Percentiles rank a stretch among this genome's conserved stretches.
phyloP scores from a whole-genome alignment of 2,329 filamentous ascomycete species.

The Sporothrix protearum region DNA sequence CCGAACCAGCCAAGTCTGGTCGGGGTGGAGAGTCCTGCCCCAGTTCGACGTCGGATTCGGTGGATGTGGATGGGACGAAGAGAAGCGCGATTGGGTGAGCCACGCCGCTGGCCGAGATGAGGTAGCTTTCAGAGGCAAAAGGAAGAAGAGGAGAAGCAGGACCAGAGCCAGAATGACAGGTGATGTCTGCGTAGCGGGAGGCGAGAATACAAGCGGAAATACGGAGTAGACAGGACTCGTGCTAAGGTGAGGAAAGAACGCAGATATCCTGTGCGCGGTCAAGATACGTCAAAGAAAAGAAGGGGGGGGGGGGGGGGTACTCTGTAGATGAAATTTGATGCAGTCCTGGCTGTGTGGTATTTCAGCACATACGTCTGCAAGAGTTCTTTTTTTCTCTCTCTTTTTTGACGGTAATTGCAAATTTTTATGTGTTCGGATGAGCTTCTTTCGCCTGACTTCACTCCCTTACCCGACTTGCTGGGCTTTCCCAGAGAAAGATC shows the following conservation, averaged over 20 bases:
- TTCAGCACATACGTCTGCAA: neutral
- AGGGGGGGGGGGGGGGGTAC: too few species aligned
- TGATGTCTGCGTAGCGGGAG: neutral
- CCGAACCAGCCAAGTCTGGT: conserved; percentile 18
- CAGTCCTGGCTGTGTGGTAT: too few species aligned
- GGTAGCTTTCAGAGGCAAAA: conserved; percentile 4
- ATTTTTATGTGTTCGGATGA: conserved; percentile 11
- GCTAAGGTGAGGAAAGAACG: neutral
- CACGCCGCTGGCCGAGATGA: conserved; percentile 18
- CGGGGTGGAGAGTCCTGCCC: conserved; percentile 23
- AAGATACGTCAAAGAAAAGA: neutral
- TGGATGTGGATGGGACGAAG: conserved; percentile 21
- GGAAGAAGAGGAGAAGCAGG: neutral
- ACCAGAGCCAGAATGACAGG: neutral
- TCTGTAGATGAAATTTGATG: neutral
- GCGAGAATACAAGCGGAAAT: neutral
- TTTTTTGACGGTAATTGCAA: conserved; percentile 8
- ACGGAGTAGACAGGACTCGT: neutral
- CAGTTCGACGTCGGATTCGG: conserved; percentile 22
- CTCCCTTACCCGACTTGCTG: neutral
- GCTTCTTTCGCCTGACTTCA: neutral
- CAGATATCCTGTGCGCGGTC: neutral
- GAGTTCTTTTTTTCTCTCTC: neutral
- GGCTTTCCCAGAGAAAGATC: neutral
- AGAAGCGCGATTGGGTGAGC: conserved; percentile 15